Evolutionary conservation across 2,329 filamentous ascomycete species (phyloP).

Genomic region (Alternaria dauci): DNA sequence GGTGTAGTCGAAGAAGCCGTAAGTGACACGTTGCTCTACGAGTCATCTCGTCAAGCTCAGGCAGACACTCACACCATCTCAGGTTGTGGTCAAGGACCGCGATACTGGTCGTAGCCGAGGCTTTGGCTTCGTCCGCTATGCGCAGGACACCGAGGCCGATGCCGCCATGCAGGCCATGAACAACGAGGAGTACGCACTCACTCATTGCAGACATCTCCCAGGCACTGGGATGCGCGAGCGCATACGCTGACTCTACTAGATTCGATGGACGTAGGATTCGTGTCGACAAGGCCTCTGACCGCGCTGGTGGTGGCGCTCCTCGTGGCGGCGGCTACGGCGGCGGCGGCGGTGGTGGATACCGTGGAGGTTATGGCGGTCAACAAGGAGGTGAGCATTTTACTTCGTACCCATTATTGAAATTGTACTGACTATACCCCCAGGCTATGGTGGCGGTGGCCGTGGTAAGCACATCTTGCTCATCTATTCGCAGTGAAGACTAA

Average conservation of each 20-base stretch:
- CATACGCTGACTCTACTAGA: conserved; percentile 58
- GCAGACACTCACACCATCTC: conserved; percentile 31
- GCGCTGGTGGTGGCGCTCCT: conserved; percentile 62
- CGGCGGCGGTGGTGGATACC: conserved; percentile 40
- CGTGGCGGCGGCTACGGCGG: conserved; percentile 46
- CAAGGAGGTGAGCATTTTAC: conserved; percentile 28
- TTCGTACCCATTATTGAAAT: background rate
- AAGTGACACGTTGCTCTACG: conserved; percentile 58
- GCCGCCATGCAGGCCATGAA: conserved; percentile 82
- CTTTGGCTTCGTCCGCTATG: conserved; percentile 95
- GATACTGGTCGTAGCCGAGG: conserved; percentile 96
- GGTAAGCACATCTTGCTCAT: conserved; percentile 34
- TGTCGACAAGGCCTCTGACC: conserved; percentile 93
- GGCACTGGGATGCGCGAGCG: background rate
- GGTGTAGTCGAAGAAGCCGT: conserved; percentile 94
- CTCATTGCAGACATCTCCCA: background rate
- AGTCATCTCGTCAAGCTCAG: background rate
- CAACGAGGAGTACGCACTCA: conserved; percentile 74
- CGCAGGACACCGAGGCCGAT: conserved; percentile 77
- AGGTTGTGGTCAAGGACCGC: conserved; percentile 98
- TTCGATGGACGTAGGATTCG: conserved; percentile 95
- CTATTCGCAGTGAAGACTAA: conserved; percentile 9
- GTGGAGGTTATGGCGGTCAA: conserved; percentile 37
- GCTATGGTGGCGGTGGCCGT: conserved; percentile 41
- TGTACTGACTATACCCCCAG: conserved; percentile 16